Evolutionary conservation across 306 rosid genomes (phyloP).

Genomic region (Rosa chinensis): DNA sequence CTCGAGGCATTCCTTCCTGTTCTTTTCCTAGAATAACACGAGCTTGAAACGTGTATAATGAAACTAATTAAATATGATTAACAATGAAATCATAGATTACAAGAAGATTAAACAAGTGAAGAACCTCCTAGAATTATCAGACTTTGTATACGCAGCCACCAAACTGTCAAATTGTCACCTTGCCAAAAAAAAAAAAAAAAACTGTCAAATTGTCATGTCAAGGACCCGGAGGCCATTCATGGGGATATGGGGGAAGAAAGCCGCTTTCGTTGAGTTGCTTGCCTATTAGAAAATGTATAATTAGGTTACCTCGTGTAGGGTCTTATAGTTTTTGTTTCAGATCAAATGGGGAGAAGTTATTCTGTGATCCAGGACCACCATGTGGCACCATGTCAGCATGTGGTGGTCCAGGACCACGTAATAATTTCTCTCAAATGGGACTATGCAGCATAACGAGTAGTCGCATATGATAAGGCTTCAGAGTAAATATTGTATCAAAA

Average conservation of each 20-base stretch:
- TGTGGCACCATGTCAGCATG: no score
- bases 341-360: neutral
- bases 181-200: no score
- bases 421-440: neutral
- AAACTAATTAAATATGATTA: neutral
- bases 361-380: no score
- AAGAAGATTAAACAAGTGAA: neutral
- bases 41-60: neutral
- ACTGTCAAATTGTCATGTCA: neutral
- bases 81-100: neutral
- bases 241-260: neutral
- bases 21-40: conserved; percentile 2
- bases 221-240: neutral
- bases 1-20: neutral
- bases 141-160: neutral
- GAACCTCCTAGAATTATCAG: neutral
- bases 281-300: no score
- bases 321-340: no score
- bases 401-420: no score
- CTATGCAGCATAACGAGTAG: no score
- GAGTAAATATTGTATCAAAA: neutral
- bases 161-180: neutral
- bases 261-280: neutral
- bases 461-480: neutral
- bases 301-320: neutral